Evolutionary conservation across 2,329 filamentous ascomycete species (phyloP).

Genomic region (Monosporascus sp.): DNA sequence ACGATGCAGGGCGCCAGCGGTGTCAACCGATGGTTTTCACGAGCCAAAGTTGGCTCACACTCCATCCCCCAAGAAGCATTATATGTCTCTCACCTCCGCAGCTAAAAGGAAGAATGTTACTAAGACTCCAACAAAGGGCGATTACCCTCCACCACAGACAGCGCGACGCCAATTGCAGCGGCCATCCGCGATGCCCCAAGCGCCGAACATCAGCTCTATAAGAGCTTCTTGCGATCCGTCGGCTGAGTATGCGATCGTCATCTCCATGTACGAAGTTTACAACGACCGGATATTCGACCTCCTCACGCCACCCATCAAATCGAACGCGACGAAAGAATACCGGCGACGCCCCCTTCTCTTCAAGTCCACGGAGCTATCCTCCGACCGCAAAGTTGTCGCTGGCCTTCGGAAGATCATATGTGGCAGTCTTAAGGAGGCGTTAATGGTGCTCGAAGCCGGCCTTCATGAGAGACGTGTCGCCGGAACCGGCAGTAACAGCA

Average conservation of each 20-base stretch:
- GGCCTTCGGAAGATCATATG: slow-evolving; percentile 89
- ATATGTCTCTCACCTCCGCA: slow-evolving; percentile 41
- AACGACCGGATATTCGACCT: slow-evolving; percentile 98
- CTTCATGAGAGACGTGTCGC: slow-evolving; percentile 81
- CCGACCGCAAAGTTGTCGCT: slow-evolving; percentile 90
- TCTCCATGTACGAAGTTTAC: slow-evolving; percentile 99
- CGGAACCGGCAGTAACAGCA: slow-evolving; percentile 88
- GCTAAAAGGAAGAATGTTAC: slow-evolving; percentile 38
- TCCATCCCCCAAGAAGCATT: slow-evolving; percentile 28
- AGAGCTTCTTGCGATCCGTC: slow-evolving; percentile 59
- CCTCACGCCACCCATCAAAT: slow-evolving; percentile 58
- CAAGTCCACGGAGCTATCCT: slow-evolving; percentile 83
- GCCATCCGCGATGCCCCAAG: slow-evolving; percentile 64
- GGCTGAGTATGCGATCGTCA: slow-evolving; percentile 78
- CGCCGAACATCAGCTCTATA: slow-evolving; percentile 69
- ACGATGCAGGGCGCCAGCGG: slow-evolving; percentile 1
- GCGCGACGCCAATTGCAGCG: slow-evolving; percentile 60
- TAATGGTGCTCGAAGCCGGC: slow-evolving; percentile 86
- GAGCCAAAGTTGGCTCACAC: slow-evolving; percentile 27
- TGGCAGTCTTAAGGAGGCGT: slow-evolving; percentile 71
- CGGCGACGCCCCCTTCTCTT: slow-evolving; percentile 80
- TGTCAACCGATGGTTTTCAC: slow-evolving; percentile 13
- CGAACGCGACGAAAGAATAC: slow-evolving; percentile 60
- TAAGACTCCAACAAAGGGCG: slow-evolving; percentile 46
- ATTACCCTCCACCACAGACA: slow-evolving; percentile 46